Conservation (phyloP, 2,329 filamentous ascomycete genomes). For the Colletotrichum lini region DNA sequence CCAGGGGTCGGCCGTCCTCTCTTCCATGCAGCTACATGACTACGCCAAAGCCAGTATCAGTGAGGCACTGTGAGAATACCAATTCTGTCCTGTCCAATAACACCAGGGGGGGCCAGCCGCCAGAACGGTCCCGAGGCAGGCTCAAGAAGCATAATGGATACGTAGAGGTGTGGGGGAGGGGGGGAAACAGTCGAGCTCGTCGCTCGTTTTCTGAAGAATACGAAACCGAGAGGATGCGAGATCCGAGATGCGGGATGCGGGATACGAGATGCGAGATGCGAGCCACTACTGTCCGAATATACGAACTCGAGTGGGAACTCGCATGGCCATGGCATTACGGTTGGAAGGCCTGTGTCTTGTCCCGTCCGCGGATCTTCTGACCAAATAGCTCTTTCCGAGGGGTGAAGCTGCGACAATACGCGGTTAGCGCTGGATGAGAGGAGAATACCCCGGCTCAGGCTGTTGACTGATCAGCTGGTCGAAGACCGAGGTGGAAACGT, state of each 20-base stretch:
- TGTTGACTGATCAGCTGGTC: not conserved
- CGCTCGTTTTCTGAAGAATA: conserved; percentile 15
- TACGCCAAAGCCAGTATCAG: not conserved
- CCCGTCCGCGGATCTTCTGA: not conserved
- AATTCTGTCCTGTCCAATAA: not conserved
- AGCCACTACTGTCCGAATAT: no score
- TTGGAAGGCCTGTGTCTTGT: not conserved
- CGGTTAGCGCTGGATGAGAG: not conserved
- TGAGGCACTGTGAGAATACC: not conserved
- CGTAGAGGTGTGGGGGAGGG: no score
- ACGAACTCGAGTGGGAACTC: not conserved
- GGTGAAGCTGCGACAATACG: not conserved
- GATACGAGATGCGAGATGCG: not conserved
- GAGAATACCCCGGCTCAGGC: not conserved
- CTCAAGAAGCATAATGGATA: no score
- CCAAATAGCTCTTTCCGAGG: not conserved
- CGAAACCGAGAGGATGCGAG: conserved; percentile 28
- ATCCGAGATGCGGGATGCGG: not conserved
- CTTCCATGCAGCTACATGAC: not conserved
- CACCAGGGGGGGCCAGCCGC: not conserved
- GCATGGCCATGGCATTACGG: not conserved
- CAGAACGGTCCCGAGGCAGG: no score
- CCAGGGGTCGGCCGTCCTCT: not conserved
- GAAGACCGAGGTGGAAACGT: not conserved
- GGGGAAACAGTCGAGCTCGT: not conserved